A percentile compares a stretch with the other conserved stretches of the same genome.
Conservation (phyloP, 192 early-diverging fungal genomes). For the Pecoramyces ruminantium region DNA sequence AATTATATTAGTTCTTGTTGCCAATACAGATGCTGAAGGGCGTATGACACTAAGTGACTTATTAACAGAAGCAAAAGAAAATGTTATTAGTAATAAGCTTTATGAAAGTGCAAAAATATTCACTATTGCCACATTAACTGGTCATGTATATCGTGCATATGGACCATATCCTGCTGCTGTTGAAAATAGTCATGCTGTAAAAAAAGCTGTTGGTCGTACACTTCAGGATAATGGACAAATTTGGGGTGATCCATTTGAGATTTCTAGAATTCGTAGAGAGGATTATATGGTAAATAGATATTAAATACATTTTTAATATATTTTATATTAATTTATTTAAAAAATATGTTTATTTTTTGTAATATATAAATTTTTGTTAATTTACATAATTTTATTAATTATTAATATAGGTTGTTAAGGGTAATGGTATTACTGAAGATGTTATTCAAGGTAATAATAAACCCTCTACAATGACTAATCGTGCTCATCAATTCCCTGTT, state of each 20-base stretch:
- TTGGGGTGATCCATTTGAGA: conserved; percentile 64
- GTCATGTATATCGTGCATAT: conserved; percentile 62
- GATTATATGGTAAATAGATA: conserved; percentile 28
- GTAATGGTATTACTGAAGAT: conserved; percentile 49
- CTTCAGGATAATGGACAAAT: conserved; percentile 46
- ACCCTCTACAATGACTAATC: conserved; percentile 47
- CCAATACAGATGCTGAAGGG: conserved; percentile 83
- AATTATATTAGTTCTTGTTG: conserved; percentile 32
- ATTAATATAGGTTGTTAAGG: conserved; percentile 24
- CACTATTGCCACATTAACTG: conserved; percentile 76
- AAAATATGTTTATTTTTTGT: no score
- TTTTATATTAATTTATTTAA: no score
- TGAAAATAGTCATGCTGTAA: conserved; percentile 59
- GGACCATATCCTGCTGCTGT: conserved; percentile 57
- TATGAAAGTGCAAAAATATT: conserved; percentile 25
- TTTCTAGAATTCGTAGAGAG: conserved; percentile 63
- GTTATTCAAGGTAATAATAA: conserved; percentile 66
- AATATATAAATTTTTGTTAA: no score
- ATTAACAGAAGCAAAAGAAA: conserved; percentile 54
- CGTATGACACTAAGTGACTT: conserved; percentile 77
- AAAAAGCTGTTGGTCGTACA: conserved; percentile 33
- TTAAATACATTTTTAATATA: not conserved
- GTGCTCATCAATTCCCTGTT: conserved; percentile 76
- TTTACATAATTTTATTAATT: no score
- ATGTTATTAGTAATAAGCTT: conserved; percentile 26